Percentiles rank a stretch among this genome's conserved stretches.
These are phyloP conservation scores for Thelephora ganbajun DNA, from an alignment of 768 basidiomycete genomes.

Conservation along the genomic window DNA sequence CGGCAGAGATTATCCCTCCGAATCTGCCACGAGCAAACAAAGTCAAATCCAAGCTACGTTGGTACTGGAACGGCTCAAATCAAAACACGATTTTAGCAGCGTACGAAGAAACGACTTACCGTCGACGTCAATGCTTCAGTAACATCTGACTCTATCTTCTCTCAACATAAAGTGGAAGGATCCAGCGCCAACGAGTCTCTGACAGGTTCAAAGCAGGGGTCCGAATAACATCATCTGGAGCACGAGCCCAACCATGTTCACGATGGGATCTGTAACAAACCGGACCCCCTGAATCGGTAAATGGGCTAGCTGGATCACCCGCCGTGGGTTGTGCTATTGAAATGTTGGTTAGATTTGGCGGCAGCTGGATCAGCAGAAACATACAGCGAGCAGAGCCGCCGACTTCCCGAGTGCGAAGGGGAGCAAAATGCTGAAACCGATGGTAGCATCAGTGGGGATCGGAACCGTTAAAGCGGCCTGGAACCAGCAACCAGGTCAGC, in stretches of 20 bases:
- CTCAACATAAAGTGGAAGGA: too few species aligned
- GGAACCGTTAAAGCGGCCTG: too few species aligned
- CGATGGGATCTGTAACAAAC: too few species aligned
- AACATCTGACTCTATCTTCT: too few species aligned
- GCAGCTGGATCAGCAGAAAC: conserved; percentile 17
- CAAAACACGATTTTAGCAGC: conserved; percentile 51
- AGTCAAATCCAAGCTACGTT: conserved; percentile 19
- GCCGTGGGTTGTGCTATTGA: conserved; percentile 39
- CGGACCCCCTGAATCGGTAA: conserved; percentile 67
- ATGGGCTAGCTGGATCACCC: conserved; percentile 57
- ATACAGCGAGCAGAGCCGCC: conserved; percentile 59
- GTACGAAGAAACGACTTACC: conserved; percentile 71
- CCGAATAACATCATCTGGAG: too few species aligned
- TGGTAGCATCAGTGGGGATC: too few species aligned
- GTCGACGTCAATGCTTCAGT: too few species aligned
- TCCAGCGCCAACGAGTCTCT: too few species aligned
- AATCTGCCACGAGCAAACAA: background rate
- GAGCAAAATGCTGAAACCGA: conserved; percentile 71
- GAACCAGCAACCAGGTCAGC: too few species aligned
- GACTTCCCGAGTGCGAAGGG: conserved; percentile 89
- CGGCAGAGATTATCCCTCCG: background rate
- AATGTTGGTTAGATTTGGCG: conserved; percentile 2
- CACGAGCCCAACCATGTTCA: too few species aligned
- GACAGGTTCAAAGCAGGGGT: too few species aligned
- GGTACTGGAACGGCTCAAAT: conserved; percentile 32